Evolutionary conservation across 805 yeast species (phyloP).

Genomic region (Wickerhamomyces canadensis): DNA sequence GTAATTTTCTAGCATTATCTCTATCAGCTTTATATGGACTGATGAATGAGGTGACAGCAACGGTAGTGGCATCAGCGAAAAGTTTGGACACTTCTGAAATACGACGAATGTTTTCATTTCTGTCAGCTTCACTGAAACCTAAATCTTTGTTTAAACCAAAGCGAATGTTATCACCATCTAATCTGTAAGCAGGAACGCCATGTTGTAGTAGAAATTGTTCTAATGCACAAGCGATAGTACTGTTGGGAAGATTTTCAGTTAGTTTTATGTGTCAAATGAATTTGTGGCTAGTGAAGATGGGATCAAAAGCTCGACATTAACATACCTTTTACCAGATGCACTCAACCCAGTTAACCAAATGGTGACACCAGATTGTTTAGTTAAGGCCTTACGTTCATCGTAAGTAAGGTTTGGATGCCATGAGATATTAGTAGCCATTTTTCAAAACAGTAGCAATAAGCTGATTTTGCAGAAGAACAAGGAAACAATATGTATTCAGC

Average conservation of each 20-base stretch:
- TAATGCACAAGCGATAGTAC: constrained; percentile 87
- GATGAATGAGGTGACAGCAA: constrained; percentile 87
- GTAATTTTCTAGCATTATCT: constrained; percentile 79
- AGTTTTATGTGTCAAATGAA: not conserved
- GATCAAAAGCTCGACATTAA: too few relatives aligned
- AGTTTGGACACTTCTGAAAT: constrained; percentile 91
- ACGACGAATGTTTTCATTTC: constrained; percentile 93
- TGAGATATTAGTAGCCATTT: constrained; percentile 92
- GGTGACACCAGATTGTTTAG: constrained; percentile 83
- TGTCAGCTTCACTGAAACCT: constrained; percentile 86
- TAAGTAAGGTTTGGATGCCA: constrained; percentile 92
- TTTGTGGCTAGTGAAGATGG: not conserved
- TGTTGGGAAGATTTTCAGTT: constrained; percentile 3
- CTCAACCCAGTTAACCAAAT: constrained; percentile 94
- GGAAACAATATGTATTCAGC: too few relatives aligned
- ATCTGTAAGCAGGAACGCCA: constrained; percentile 72
- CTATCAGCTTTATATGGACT: constrained; percentile 88
- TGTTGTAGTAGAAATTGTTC: constrained; percentile 74
- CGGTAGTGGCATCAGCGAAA: constrained; percentile 87
- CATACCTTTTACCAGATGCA: constrained; percentile 77
- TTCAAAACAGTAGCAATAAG: too few relatives aligned
- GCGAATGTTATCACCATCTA: constrained; percentile 92
- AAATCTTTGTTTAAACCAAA: constrained; percentile 94
- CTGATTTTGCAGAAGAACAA: too few relatives aligned
- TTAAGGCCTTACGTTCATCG: constrained; percentile 65